Evolutionary conservation across 1,284 basidiomycete species (phyloP).

Genomic region (Paramarasmius palmivorus): DNA sequence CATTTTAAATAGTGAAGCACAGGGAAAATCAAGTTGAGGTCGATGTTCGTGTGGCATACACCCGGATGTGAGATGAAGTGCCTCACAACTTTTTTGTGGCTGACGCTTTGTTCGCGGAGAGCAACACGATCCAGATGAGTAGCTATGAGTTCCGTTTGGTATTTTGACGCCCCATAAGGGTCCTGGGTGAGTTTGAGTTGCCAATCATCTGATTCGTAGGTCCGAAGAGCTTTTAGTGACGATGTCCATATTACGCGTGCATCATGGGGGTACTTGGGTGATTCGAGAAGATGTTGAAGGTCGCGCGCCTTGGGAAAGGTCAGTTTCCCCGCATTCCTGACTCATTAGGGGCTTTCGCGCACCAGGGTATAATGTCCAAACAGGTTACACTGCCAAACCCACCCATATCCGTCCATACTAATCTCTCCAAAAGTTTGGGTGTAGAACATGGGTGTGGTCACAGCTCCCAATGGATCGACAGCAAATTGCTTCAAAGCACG

Average conservation of each 20-base stretch:
- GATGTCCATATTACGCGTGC: slow-evolving; percentile 83
- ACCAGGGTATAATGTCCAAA: slow-evolving; percentile 85
- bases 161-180: slow-evolving; percentile 79
- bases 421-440: slow-evolving; percentile 61
- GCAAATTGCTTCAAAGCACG: slow-evolving; percentile 52
- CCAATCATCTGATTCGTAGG: slow-evolving; percentile 68
- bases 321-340: neutral
- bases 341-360: slow-evolving; percentile 28
- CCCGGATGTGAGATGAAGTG: slow-evolving; percentile 79
- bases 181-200: slow-evolving; percentile 64
- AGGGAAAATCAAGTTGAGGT: slow-evolving; percentile 46
- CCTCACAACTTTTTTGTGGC: slow-evolving; percentile 38
- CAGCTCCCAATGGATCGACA: slow-evolving; percentile 42
- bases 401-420: slow-evolving; percentile 74
- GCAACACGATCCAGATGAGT: slow-evolving; percentile 51
- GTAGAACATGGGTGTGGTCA: slow-evolving; percentile 66
- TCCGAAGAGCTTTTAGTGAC: slow-evolving; percentile 64
- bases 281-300: slow-evolving; percentile 50
- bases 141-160: slow-evolving; percentile 76
- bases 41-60: slow-evolving; percentile 70
- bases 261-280: slow-evolving; percentile 38
- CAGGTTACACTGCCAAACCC: slow-evolving; percentile 85
- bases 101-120: slow-evolving; percentile 28
- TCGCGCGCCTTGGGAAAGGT: slow-evolving; percentile 52
- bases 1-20: slow-evolving; percentile 57